Conservation (phyloP, 2,329 filamentous ascomycete species). For the Chalaropsis ovoidea region DNA sequence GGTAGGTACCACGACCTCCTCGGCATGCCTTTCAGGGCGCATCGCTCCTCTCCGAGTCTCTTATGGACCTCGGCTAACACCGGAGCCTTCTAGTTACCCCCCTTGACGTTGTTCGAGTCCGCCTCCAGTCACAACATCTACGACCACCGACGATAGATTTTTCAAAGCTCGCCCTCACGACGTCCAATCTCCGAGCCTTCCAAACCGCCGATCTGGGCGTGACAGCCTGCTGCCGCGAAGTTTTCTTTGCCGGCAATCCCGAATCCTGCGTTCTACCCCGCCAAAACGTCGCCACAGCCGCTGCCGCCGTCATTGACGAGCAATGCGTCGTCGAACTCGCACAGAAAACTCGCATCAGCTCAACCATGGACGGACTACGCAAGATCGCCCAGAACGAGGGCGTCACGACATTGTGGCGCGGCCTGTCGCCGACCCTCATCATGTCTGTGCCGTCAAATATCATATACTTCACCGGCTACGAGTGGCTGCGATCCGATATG, state of each 20-base stretch:
- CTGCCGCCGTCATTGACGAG: conserved; percentile 38
- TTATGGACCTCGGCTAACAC: conserved; percentile 13
- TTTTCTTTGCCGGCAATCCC: conserved; percentile 86
- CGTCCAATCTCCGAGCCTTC: conserved; percentile 50
- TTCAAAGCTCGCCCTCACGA: conserved; percentile 46
- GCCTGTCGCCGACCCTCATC: conserved; percentile 81
- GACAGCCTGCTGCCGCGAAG: conserved; percentile 88
- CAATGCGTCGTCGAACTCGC: conserved; percentile 83
- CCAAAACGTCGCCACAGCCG: conserved; percentile 35
- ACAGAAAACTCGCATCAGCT: conserved; percentile 72
- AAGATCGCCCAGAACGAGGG: conserved; percentile 96
- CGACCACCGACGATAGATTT: conserved; percentile 43
- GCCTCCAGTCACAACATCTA: conserved; percentile 71
- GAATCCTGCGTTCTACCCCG: conserved; percentile 69
- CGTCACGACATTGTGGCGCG: conserved; percentile 75
- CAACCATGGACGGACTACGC: conserved; percentile 79
- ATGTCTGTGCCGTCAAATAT: conserved; percentile 96
- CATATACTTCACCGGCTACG: conserved; percentile 97
- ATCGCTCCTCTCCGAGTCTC: background rate
- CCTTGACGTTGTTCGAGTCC: conserved; percentile 90
- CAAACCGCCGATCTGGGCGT: conserved; percentile 76
- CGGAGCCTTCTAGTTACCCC: conserved; percentile 61
- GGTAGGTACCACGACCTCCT: conserved; percentile 45
- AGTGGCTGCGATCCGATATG: conserved; percentile 72
- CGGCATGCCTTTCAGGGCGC: background rate